Evolutionary conservation across 129 eudicot genomes (phyloP), one percentile per base, ranked within the genome.

Genomic region (Tagetes erecta): DNA sequence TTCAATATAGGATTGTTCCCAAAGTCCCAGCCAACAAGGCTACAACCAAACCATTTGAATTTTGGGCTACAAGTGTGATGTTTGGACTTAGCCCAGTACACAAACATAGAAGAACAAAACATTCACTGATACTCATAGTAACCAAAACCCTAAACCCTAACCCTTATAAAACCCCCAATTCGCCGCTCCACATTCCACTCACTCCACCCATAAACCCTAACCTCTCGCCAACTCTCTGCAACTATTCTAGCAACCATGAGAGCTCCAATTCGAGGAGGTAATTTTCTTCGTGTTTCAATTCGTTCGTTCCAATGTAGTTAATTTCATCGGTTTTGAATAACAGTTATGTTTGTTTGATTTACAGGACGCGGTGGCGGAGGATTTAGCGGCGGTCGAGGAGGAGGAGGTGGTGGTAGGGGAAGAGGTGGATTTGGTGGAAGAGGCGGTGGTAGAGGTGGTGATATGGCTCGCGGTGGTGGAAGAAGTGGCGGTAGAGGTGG

Each of bases 401-500:
- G 87, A 0, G 87, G 86, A 5, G 76, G 67, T 11, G 81, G 84
- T 3, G 83, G 81, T 1, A 73, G 87, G 3, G 51, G 87, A 47
- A 84, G 88, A 0, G 79, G 90, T 7, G 87, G 87, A 3, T 79
- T 79, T 46, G 53, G 84, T 46, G 53, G 84, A 1, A 74, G 97
- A 1, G 75, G 81, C 5, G 86, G 82, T 0, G 74, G 84, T 4
- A 65, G 80, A 0, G 57, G 57, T 37, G 77, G 85, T 27, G 1
- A 67, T 31, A 72, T 72, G 66, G 14, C 78, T 76, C 8, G 86
- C 1, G 66, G 86, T 5, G 84, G 84, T 2, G 72, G 91, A 3
- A 74, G 92, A 0, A 86, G 87, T 0, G 46, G 95, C 0, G 46
- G 95, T 3, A 81, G 91, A 0, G 52, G 87, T 1, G 77, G 86